phyloP scores from a whole-genome alignment of 106 monocot species.

The Dendrobium chrysotoxum region DNA sequence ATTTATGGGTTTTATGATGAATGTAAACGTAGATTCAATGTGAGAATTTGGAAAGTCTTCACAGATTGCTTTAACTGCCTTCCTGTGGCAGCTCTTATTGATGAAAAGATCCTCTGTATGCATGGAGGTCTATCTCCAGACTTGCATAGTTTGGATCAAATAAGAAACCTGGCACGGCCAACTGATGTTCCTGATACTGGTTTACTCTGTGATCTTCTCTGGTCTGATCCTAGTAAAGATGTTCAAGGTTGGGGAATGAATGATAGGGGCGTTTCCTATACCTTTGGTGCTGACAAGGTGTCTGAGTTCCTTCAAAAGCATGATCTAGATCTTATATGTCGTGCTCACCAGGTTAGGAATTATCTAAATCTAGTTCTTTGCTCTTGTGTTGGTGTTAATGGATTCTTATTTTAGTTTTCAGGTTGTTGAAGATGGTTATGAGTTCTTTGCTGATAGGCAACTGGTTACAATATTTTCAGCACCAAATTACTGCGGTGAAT shows the following conservation, averaged over 20 bases:
- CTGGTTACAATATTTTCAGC: constrained; percentile 44
- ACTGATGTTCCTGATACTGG: constrained; percentile 43
- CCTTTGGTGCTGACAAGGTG: constrained; percentile 37
- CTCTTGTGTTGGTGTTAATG: background rate
- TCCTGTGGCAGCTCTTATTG: constrained; percentile 38
- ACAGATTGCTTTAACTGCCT: constrained; percentile 49
- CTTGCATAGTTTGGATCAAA: constrained; percentile 39
- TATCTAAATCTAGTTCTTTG: background rate
- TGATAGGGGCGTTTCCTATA: constrained; percentile 37
- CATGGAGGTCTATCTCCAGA: constrained; percentile 55
- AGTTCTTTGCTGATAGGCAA: constrained; percentile 38
- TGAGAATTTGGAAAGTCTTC: constrained; percentile 39
- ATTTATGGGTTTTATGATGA: constrained; percentile 52
- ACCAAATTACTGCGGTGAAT: constrained; percentile 45
- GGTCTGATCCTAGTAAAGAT: constrained; percentile 45
- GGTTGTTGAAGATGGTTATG: constrained; percentile 43
- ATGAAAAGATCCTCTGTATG: constrained; percentile 45
- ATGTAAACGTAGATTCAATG: constrained; percentile 38
- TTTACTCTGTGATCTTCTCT: constrained; percentile 45
- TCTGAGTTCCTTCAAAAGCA: constrained; percentile 38
- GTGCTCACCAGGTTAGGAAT: constrained; percentile 36
- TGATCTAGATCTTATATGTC: constrained; percentile 42
- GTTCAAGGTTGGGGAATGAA: constrained; percentile 31
- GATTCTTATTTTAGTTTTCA: constrained; percentile 7
- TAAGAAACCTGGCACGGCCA: constrained; percentile 26